Conservation (phyloP, 345 rosid species). For the Pugionium cornutum region DNA sequence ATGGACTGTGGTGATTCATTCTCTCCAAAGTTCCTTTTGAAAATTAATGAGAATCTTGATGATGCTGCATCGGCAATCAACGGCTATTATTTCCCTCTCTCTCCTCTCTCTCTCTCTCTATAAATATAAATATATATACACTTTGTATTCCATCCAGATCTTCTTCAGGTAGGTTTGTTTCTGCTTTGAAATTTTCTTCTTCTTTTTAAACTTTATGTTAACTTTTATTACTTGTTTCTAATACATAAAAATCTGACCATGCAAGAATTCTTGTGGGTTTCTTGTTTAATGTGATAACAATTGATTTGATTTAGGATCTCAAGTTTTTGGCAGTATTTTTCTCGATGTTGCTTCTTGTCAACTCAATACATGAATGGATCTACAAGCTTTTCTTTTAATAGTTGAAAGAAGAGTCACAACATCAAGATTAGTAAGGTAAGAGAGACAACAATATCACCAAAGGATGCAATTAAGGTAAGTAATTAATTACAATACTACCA, state of each 20-base stretch:
- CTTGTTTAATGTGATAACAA: slow-evolving; percentile 21
- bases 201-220: slow-evolving; percentile 1
- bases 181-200: background rate
- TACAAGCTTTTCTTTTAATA: slow-evolving; percentile 12
- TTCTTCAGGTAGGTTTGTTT: slow-evolving; percentile 34
- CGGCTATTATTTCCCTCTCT: slow-evolving; percentile 17
- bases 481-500: too few relatives aligned
- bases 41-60: slow-evolving; percentile 70
- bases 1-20: slow-evolving; percentile 34
- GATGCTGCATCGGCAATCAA: slow-evolving; percentile 46
- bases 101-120: too few relatives aligned
- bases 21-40: slow-evolving; percentile 32
- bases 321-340: slow-evolving; percentile 9
- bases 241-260: slow-evolving; percentile 19
- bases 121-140: background rate
- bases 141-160: slow-evolving; percentile 21
- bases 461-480: slow-evolving; percentile 21
- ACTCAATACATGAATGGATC: slow-evolving; percentile 10
- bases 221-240: background rate
- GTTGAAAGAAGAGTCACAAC: slow-evolving; percentile 7
- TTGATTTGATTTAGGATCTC: slow-evolving; percentile 18
- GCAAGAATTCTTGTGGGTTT: slow-evolving; percentile 4
- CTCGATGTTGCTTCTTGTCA: slow-evolving; percentile 8
- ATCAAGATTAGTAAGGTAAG: slow-evolving; percentile 8
- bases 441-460: slow-evolving; percentile 13